phyloP scores from a whole-genome alignment of 257 asterid genomes.

The Eucommia ulmoides region DNA sequence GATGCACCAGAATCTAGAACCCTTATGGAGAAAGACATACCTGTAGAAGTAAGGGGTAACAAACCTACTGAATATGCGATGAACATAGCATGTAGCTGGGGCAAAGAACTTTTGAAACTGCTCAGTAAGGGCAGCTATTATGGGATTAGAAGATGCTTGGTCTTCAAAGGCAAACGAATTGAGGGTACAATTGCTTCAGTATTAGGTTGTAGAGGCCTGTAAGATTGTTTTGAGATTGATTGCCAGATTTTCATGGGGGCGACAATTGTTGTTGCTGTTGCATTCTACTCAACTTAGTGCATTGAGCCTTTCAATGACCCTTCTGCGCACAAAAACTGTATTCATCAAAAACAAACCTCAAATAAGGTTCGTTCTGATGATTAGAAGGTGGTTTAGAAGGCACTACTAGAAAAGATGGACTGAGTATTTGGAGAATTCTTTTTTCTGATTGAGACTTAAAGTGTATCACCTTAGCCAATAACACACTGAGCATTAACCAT shows the following conservation, averaged over 20 bases:
- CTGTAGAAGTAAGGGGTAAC: not conserved
- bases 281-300: not conserved
- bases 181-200: not conserved
- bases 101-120: not conserved
- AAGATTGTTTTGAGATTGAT: not conserved
- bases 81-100: not conserved
- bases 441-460: not conserved
- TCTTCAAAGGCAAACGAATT: not conserved
- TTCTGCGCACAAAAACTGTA: not conserved
- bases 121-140: not conserved
- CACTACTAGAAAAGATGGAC: not conserved
- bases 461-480: not conserved
- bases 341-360: not conserved
- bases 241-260: not conserved
- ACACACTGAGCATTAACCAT: not conserved
- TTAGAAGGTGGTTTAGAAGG: not conserved
- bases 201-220: not conserved
- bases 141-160: not conserved
- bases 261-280: no score
- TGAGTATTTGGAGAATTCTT: not conserved
- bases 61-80: not conserved
- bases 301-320: not conserved
- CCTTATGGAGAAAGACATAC: not conserved
- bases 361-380: not conserved
- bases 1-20: not conserved